A percentile compares a stretch with the other conserved stretches of the same genome.
phyloP scores from a whole-genome alignment of 177 flowering plant genomes.

The Vitis hybrid region DNA sequence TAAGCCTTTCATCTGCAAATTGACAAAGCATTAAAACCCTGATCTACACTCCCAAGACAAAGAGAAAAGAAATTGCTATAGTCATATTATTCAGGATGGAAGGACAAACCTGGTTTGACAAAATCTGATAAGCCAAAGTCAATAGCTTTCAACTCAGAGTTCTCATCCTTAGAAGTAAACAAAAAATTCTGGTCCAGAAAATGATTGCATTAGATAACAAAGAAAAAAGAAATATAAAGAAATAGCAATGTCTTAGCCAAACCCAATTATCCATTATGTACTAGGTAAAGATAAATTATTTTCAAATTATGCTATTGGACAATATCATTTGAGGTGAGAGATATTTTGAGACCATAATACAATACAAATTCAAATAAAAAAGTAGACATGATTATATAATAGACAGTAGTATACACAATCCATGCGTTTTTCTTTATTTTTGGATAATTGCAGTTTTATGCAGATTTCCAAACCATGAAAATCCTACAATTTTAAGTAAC shows the following conservation, averaged over 20 bases:
- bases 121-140: conserved; percentile 96
- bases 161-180: conserved; percentile 73
- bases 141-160: conserved; percentile 75
- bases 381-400: background rate
- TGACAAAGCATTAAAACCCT: conserved; percentile 16
- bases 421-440: too few species aligned
- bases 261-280: background rate
- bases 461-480: too few species aligned
- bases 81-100: background rate
- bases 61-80: background rate
- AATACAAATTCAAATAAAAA: background rate
- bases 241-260: background rate
- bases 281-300: background rate
- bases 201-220: conserved; percentile 13
- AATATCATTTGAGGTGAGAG: background rate
- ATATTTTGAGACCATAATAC: background rate
- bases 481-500: too few species aligned
- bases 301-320: background rate
- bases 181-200: conserved; percentile 76
- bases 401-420: too few species aligned
- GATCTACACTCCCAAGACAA: background rate
- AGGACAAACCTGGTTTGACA: conserved; percentile 76
- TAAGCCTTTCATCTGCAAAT: conserved; percentile 83
- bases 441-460: too few species aligned
- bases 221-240: background rate